phyloP scores from a whole-genome alignment of 495 filamentous ascomycete genomes.

The Lophiostoma macrostomum region DNA sequence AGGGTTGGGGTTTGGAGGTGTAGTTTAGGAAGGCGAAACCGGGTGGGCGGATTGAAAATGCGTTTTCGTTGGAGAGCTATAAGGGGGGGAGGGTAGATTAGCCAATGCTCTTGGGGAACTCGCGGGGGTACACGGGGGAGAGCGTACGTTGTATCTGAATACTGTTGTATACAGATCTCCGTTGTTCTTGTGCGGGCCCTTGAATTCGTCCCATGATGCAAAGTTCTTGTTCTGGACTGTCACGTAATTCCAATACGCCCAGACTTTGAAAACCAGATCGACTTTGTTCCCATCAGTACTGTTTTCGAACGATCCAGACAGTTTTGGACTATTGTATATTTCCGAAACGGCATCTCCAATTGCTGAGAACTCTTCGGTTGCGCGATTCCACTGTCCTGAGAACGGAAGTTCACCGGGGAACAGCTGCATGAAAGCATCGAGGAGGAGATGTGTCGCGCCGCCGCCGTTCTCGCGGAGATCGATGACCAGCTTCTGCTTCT shows the following conservation, averaged over 20 bases:
- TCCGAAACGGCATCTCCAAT: slow-evolving; percentile 22
- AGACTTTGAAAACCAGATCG: slow-evolving; percentile 6
- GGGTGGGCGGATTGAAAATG: slow-evolving; percentile 17
- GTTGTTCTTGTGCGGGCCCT: slow-evolving; percentile 23
- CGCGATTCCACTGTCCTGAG: slow-evolving; percentile 15
- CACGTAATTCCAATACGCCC: slow-evolving; percentile 18
- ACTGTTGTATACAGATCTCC: slow-evolving; percentile 21
- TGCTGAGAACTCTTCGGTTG: slow-evolving; percentile 5
- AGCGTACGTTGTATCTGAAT: slow-evolving; percentile 26
- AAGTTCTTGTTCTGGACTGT: slow-evolving; percentile 18
- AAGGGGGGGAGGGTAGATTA: slow-evolving; percentile 10
- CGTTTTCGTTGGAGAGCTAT: slow-evolving; percentile 22
- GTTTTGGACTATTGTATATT: slow-evolving; percentile 5
- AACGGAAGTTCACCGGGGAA: slow-evolving; percentile 20
- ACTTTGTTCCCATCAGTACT: neutral
- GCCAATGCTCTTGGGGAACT: neutral
- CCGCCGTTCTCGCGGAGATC: slow-evolving; percentile 29
- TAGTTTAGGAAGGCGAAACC: slow-evolving; percentile 25
- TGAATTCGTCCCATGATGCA: slow-evolving; percentile 9
- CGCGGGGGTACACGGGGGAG: neutral
- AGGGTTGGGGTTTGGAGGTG: slow-evolving; percentile 29
- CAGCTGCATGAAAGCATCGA: slow-evolving; percentile 29
- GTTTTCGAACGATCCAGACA: slow-evolving; percentile 20
- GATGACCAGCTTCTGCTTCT: slow-evolving; percentile 29
- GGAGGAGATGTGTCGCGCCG: slow-evolving; percentile 10